phyloP scores from a whole-genome alignment of 2,329 filamentous ascomycete genomes.

The Phialophora chinensis region DNA sequence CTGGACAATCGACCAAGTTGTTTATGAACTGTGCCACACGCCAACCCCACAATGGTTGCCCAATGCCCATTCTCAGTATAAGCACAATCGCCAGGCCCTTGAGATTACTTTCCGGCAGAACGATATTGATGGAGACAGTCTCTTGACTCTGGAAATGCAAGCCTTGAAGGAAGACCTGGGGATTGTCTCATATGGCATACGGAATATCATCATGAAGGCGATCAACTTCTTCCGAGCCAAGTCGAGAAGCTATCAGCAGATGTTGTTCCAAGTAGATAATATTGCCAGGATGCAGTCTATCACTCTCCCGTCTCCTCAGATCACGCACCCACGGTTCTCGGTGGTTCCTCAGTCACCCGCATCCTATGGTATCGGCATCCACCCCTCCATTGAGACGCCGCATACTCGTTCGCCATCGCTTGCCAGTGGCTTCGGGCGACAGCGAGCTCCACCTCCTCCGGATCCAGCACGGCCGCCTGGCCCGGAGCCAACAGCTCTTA shows the following conservation, averaged over 20 bases:
- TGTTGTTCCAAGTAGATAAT: constrained; percentile 20
- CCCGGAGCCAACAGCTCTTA: not conserved
- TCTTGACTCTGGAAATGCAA: constrained; percentile 61
- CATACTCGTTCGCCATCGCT: constrained; percentile 20
- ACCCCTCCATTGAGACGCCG: constrained; percentile 17
- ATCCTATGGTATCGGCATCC: constrained; percentile 18
- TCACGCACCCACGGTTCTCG: constrained; percentile 25
- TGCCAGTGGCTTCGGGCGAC: constrained; percentile 7
- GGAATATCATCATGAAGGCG: constrained; percentile 62
- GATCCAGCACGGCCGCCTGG: not conserved
- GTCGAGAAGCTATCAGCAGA: constrained; percentile 58
- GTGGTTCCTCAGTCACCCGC: constrained; percentile 20
- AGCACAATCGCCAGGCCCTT: constrained; percentile 60
- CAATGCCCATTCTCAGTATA: constrained; percentile 38
- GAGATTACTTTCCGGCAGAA: constrained; percentile 64
- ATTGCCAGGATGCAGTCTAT: constrained; percentile 26
- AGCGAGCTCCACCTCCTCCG: not conserved
- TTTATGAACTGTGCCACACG: constrained; percentile 67
- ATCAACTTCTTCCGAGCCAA: constrained; percentile 61
- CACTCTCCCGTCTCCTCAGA: constrained; percentile 18
- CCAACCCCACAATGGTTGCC: constrained; percentile 52
- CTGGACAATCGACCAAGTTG: constrained; percentile 73
- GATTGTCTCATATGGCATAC: constrained; percentile 64
- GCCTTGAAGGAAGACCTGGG: constrained; percentile 62
- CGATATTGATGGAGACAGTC: constrained; percentile 67